Evolutionary conservation across 345 rosid genomes (phyloP).

Genomic region (Eucalyptus leucophloia): DNA sequence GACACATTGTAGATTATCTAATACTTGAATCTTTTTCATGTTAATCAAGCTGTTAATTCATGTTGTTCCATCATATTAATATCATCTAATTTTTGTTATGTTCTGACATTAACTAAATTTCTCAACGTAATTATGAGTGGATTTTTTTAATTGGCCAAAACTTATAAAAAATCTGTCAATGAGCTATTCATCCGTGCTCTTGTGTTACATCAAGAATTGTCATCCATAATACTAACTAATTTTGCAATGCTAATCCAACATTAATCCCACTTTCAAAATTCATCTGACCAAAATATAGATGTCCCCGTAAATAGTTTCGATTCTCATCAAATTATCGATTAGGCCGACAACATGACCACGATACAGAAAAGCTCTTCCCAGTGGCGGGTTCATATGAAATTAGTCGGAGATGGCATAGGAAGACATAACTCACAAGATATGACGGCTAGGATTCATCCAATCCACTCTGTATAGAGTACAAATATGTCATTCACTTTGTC

Average conservation of each 20-base stretch:
- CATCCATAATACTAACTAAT: not conserved
- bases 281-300: not conserved
- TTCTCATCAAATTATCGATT: not conserved
- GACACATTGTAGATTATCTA: not conserved
- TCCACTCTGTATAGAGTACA: not conserved
- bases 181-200: not conserved
- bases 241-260: not conserved
- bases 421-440: not conserved
- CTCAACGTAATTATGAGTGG: not conserved
- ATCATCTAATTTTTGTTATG: not conserved
- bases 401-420: not conserved
- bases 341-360: not conserved
- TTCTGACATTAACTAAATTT: not conserved
- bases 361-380: not conserved
- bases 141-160: not conserved
- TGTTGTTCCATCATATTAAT: not conserved
- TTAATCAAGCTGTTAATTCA: not conserved
- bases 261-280: not conserved
- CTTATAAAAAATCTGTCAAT: not conserved
- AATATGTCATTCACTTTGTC: not conserved
- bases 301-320: not conserved
- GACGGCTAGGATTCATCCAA: not conserved
- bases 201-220: not conserved
- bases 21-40: not conserved
- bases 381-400: not conserved